A percentile compares a stretch with the other conserved stretches of the same genome.
These are phyloP conservation scores for Suaeda aralocaspica DNA, from an alignment of 148 eudicot species.

Conservation along the genomic window DNA sequence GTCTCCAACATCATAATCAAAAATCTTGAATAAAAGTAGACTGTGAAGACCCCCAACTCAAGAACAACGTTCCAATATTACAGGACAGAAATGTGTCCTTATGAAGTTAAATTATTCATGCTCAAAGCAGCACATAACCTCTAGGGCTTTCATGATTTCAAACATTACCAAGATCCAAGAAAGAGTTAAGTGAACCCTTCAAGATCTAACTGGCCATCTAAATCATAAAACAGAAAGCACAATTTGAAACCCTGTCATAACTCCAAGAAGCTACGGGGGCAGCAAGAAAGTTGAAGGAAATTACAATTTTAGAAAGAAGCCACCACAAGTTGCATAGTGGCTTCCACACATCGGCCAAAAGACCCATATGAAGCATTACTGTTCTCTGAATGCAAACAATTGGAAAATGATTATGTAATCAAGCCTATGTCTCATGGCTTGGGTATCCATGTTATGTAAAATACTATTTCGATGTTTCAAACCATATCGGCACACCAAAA, in stretches of 20 bases:
- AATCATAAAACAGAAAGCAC: not conserved
- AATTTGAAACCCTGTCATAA: too few species aligned
- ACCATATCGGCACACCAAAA: not conserved
- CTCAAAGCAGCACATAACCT: not conserved
- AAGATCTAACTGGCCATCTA: not conserved
- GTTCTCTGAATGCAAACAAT: not conserved
- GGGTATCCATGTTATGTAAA: not conserved
- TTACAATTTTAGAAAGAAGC: not conserved
- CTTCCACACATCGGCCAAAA: not conserved
- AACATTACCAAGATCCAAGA: not conserved
- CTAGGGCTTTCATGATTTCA: not conserved
- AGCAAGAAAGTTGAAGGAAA: not conserved
- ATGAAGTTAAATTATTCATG: not conserved
- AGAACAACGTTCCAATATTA: not conserved
- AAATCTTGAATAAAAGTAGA: too few species aligned
- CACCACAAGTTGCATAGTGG: not conserved
- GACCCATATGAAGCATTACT: not conserved
- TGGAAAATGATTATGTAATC: not conserved
- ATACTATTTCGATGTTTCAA: too few species aligned
- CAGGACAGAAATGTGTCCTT: not conserved
- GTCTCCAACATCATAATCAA: too few species aligned
- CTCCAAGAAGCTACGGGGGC: not conserved
- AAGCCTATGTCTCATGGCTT: not conserved
- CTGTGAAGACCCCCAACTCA: not conserved
- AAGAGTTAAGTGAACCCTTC: not conserved